Evolutionary conservation across 169 alveolate species (phyloP), one percentile per base, ranked within the genome.

Genomic region (Condylostoma magnum): DNA sequence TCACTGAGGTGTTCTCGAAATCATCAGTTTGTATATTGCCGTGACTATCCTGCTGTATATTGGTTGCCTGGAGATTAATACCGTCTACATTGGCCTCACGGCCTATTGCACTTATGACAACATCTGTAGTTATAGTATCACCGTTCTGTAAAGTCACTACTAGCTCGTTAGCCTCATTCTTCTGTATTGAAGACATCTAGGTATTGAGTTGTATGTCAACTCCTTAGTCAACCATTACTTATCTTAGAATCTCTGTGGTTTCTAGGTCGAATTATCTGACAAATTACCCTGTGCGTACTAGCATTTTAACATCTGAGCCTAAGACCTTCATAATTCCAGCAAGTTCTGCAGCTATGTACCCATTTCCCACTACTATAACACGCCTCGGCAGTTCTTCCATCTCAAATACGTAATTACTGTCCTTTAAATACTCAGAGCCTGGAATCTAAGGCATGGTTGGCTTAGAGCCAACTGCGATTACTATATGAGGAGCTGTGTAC

Each of bases 271-370:
- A 87, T 20, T 25, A 31, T 8, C 52, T 71, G 47, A 90, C 74
- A 3, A 89, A 43, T 33, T 75, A 79, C 10, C 69, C 72, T 37
- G 86, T 74, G 60, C 98, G 81, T 8, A 85, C 86, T 46, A 92
- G 72, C 41, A 94, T 80, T 34, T 90, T 90, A 0, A 96, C 90
- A 63, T 97, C 95, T 25, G 78, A 76, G 25, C 98, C 98, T 56
- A 97, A 77, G 15, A 95, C 89, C 37, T 85, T 83, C 33, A 95
- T 69, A 54, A 97, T 86, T 27, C 97, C 95, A 2, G 96, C 95
- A 76, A 95, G 80, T 80, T 97, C 99, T 33, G 94, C 94, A 0
- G 98, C 98, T 27, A 96, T 94, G 86, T 96, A 97, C 2, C 98
- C 98, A 8, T 97, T 97, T 0, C 99, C 99, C 4, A 95, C 79